Evolutionary conservation across 768 basidiomycete genomes (phyloP).

Genomic region (Boletus subcaerulescens): DNA sequence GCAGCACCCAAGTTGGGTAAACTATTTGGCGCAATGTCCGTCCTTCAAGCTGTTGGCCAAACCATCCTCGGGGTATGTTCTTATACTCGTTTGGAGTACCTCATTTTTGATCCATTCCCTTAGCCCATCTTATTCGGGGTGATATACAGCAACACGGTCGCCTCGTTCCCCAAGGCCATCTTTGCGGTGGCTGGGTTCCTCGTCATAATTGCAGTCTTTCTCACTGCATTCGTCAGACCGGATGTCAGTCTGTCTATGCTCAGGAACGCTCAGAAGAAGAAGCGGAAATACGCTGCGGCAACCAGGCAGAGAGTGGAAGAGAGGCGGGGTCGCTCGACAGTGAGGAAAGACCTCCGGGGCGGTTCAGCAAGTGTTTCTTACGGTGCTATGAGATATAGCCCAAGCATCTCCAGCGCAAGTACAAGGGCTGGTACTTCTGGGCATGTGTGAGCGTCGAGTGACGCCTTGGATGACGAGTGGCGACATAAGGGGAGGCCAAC

Average conservation of each 20-base stretch:
- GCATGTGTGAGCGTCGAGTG: not conserved
- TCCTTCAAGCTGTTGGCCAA: constrained; percentile 63
- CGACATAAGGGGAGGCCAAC: not conserved
- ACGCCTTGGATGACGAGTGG: not conserved
- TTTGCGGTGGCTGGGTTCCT: constrained; percentile 60
- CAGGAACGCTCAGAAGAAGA: constrained; percentile 11
- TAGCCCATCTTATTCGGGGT: constrained; percentile 71
- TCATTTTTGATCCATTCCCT: constrained; percentile 6
- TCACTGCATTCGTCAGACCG: constrained; percentile 44
- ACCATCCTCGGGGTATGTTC: constrained; percentile 49
- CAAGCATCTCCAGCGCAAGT: constrained; percentile 4
- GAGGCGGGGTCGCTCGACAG: constrained; percentile 28
- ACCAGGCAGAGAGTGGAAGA: constrained; percentile 16
- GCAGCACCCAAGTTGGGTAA: constrained; percentile 46
- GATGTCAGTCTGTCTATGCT: constrained; percentile 24
- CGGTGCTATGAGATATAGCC: constrained; percentile 9
- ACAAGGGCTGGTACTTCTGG: constrained; percentile 7
- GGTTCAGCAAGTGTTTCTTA: constrained; percentile 26
- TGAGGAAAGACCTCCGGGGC: constrained; percentile 40
- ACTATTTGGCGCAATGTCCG: constrained; percentile 69
- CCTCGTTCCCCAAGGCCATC: constrained; percentile 62
- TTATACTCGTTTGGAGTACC: not conserved
- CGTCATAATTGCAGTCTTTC: constrained; percentile 45
- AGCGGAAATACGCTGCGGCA: not conserved
- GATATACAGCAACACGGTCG: constrained; percentile 64